These are phyloP conservation scores for Fomes fomentarius DNA, from an alignment of 1,284 basidiomycete species.

Conservation along the genomic window DNA sequence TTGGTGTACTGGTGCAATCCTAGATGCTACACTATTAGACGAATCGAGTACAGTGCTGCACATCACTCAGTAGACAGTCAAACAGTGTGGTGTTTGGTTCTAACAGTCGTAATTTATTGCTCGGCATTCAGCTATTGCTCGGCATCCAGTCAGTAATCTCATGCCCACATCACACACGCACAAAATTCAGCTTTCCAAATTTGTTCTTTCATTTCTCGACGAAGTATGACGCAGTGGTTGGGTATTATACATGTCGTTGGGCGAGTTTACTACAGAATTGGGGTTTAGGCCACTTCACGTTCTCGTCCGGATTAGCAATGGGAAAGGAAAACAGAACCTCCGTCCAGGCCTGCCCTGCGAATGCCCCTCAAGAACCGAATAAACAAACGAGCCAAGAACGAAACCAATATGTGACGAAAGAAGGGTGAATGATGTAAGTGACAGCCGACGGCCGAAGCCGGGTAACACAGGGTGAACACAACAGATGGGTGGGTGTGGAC, in stretches of 20 bases:
- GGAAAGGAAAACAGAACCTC: neutral
- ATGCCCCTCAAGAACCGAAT: neutral
- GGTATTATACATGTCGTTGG: slow-evolving; percentile 19
- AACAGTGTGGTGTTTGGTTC: too few species aligned
- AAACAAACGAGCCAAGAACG: slow-evolving; percentile 1
- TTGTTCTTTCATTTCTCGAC: slow-evolving; percentile 9
- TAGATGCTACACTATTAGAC: too few species aligned
- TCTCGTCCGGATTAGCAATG: too few species aligned
- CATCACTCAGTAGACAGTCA: too few species aligned
- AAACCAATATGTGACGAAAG: slow-evolving; percentile 1
- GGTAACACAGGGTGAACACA: neutral
- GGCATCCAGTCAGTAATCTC: too few species aligned
- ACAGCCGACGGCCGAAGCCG: neutral
- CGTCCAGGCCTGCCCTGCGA: neutral
- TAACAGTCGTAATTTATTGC: too few species aligned
- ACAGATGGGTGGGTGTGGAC: neutral
- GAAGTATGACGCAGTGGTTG: slow-evolving; percentile 4
- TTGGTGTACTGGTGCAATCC: too few species aligned
- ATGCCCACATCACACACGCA: neutral
- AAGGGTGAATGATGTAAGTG: neutral
- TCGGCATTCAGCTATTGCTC: too few species aligned
- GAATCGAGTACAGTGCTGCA: too few species aligned
- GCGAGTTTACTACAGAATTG: slow-evolving; percentile 2
- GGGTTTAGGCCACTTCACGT: neutral
- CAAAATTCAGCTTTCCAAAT: neutral